phyloP scores from a whole-genome alignment of 176 grass and related monocot genomes.

The Puya raimondii region DNA sequence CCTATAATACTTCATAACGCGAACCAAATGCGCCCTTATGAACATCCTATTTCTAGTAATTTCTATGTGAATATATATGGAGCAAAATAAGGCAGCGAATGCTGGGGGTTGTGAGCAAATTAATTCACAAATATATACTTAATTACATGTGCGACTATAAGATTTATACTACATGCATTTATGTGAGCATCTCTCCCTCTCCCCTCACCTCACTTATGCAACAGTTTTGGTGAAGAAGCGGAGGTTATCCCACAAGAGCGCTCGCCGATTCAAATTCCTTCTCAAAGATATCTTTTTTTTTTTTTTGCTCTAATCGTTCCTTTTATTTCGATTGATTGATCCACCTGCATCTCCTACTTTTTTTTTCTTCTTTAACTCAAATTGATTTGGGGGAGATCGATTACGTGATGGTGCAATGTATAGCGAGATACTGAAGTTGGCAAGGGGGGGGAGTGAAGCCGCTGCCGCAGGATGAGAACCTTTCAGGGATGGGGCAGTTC shows the following conservation, averaged over 20 bases:
- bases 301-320: background rate
- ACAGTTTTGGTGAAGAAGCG: conserved; percentile 99
- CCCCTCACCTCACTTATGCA: too few relatives aligned
- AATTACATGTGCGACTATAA: too few relatives aligned
- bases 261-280: conserved; percentile 76
- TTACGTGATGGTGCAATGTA: conserved; percentile 73
- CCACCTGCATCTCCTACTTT: background rate
- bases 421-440: conserved; percentile 68
- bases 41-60: too few relatives aligned
- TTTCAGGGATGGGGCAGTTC: conserved; percentile 89
- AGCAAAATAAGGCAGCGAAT: too few relatives aligned
- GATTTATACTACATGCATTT: too few relatives aligned
- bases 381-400: background rate
- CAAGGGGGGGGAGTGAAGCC: conserved; percentile 35
- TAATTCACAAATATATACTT: too few relatives aligned
- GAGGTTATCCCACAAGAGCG: conserved; percentile 61
- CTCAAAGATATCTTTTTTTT: conserved; percentile 63
- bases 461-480: conserved; percentile 66
- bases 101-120: too few relatives aligned
- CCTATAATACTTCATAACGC: too few relatives aligned
- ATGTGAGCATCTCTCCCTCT: too few relatives aligned
- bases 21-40: too few relatives aligned
- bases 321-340: background rate
- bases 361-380: background rate
- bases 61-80: too few relatives aligned